Base-by-base conservation (phyloP, 345 rosid species). In the Corchorus olitorius region DNA sequence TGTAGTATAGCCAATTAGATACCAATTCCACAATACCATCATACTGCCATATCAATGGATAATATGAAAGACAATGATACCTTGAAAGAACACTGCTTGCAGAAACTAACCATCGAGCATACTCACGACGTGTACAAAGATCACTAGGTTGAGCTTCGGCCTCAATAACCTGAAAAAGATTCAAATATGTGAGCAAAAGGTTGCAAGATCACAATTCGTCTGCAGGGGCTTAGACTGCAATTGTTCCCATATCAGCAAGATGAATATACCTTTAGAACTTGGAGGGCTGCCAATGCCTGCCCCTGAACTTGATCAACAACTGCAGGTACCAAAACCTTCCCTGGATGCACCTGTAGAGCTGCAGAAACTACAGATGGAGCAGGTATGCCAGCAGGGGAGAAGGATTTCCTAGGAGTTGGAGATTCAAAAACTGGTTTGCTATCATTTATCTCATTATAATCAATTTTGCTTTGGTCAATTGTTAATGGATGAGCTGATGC, bases 41-140 rank as follows among this genome's bases (percentile, higher is more conserved):
- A 77, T 35, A 70, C 60, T 50, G 27, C 27, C 76, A 53, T 16
- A 75, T 54, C 61, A 71, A 58, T 56, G 61, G 76, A n/a, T 37
- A 67, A 72, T 72, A 71, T 56, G 72, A 85, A 67, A 65, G 77
- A 14, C 4, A 63, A 20, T 20, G 41, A 46, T 84, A 96, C 99
- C 99, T 92, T 65, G 97, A 87, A 78, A 96, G 88, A 65, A 86
- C 86, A 80, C 89, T 84, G 83, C 95, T 93, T 60, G 97, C 97
- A 80, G 91, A 83, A 63, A 96, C 90, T 83, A 96, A 83, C 99
- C 99, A 96, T 70, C 94, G 89, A 68, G 97, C 98, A 82, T 93
- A 96, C 64, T 92, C 97, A 70, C 97, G 93, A 17, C 99, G 98
- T 71, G 94, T 88, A 70, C 98, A 96, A 14, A 96, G 83, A 85